Evolutionary conservation across 352 stramenopile species (phyloP), one percentile per base, ranked within the genome.

Genomic region (Pythium rishiriense): DNA sequence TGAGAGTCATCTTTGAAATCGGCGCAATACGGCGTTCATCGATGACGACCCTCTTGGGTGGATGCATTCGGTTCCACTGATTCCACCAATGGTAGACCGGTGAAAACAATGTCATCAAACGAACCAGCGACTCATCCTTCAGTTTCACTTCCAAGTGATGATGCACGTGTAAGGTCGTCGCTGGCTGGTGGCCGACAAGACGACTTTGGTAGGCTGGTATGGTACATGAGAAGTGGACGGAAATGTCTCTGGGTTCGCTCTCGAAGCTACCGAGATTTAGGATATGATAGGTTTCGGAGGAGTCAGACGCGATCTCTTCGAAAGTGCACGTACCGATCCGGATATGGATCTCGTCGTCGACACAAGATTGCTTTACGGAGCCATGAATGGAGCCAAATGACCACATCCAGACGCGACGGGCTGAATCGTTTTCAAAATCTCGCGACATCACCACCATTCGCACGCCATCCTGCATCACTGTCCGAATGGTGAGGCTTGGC

Each of bases 11-110:
- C 46, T 85, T 73, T 14, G 84, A 82, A 28, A 94, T 91, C 4
- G 85, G 83, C 29, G 80, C 82, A 64, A 94, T 81, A 15, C 73
- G 78, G 57, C 83, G 62, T 60, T 85, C 71, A 28, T 84, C 74
- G 14, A 69, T 45, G 6, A 75, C 41, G 35, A 85, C 48, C 22
- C 73, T 47, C 54, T 88, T 91, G 49, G 74, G 86, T 5, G 86
- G 86, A 55, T 93, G 84, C 17, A 66, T 85, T 26, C 79, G 42
- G 64, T 86, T 90, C 87, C 87, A 95, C 43, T 85, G 75, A 35
- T 90, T 90, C 83, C 85, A 96, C 87, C 87, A 96, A 45, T 87
- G 65, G 61, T 90, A 94, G 11, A 95, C 74, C 24, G 87, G 87
- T 7, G 80, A 76, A 55, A 92, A 79, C 2, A 96, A 66, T 49